Conservation (phyloP, 352 stramenopile genomes). For the Peronospora belbahrii region DNA sequence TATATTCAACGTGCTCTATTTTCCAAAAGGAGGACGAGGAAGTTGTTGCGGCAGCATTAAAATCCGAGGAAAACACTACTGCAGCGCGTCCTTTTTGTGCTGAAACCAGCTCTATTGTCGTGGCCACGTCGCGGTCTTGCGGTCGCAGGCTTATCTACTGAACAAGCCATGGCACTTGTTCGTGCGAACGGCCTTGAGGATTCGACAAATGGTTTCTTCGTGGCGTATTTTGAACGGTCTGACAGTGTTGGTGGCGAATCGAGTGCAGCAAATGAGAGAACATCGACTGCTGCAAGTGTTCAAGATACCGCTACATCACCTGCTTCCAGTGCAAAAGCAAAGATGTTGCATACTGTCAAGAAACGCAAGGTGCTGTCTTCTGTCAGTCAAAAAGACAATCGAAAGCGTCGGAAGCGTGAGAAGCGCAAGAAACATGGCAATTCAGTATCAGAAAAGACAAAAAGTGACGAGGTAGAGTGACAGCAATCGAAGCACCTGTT, state of each 20-base stretch:
- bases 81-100: constrained; percentile 49
- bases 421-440: constrained; percentile 45
- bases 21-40: constrained; percentile 95
- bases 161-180: constrained; percentile 81
- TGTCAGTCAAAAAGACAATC: constrained; percentile 55
- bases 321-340: not conserved
- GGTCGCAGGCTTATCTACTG: constrained; percentile 43
- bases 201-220: constrained; percentile 96
- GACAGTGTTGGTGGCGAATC: not conserved
- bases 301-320: not conserved
- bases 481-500: constrained; percentile 1
- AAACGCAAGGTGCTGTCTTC: constrained; percentile 70
- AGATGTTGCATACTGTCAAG: constrained; percentile 7
- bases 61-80: constrained; percentile 39
- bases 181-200: constrained; percentile 89
- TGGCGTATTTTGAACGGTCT: constrained; percentile 90
- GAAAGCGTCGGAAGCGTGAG: constrained; percentile 65
- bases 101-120: constrained; percentile 54
- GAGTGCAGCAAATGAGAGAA: not conserved
- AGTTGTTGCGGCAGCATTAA: constrained; percentile 87
- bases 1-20: constrained; percentile 97
- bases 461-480: constrained; percentile 8
- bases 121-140: constrained; percentile 71
- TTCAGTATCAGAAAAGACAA: not conserved
- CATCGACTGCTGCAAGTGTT: not conserved